These are phyloP conservation scores for Beauveria pseudobassiana DNA, from an alignment of 2,329 filamentous ascomycete genomes.

Conservation along the genomic window DNA sequence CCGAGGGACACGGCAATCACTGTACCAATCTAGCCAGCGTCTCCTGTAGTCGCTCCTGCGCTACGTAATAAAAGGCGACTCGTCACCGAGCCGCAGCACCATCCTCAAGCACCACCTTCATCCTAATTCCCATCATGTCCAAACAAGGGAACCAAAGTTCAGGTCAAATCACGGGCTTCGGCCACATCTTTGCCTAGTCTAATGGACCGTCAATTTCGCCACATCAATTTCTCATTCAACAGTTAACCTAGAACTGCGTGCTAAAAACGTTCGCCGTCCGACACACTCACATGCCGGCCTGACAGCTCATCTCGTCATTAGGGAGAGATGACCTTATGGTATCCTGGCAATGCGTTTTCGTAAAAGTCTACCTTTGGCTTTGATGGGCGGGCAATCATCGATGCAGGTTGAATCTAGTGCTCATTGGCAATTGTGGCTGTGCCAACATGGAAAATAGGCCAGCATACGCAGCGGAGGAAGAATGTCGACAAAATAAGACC, in stretches of 20 bases:
- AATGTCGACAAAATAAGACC: neutral
- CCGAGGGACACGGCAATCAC: too few relatives aligned
- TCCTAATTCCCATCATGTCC: conserved; percentile 16
- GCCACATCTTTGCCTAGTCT: conserved; percentile 63
- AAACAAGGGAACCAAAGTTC: conserved; percentile 36
- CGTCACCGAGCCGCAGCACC: neutral
- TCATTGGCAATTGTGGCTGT: conserved; percentile 58
- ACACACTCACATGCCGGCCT: conserved; percentile 58
- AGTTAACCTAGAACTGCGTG: neutral
- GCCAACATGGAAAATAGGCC: conserved; percentile 56
- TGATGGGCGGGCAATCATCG: conserved; percentile 59
- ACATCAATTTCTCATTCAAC: neutral
- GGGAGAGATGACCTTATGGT: conserved; percentile 59
- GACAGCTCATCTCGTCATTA: conserved; percentile 61
- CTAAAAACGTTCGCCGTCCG: conserved; percentile 58
- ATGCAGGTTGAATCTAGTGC: conserved; percentile 56
- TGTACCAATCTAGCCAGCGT: too few relatives aligned
- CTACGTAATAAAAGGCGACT: neutral
- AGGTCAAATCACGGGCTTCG: conserved; percentile 63
- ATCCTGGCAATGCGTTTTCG: conserved; percentile 49
- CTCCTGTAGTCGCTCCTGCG: neutral
- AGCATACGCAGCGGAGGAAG: neutral
- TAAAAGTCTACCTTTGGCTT: conserved; percentile 52
- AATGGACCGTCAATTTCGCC: conserved; percentile 53
- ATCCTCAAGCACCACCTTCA: neutral